Evolutionary conservation across 345 rosid genomes (phyloP).

Genomic region (Cochlearia excelsa): DNA sequence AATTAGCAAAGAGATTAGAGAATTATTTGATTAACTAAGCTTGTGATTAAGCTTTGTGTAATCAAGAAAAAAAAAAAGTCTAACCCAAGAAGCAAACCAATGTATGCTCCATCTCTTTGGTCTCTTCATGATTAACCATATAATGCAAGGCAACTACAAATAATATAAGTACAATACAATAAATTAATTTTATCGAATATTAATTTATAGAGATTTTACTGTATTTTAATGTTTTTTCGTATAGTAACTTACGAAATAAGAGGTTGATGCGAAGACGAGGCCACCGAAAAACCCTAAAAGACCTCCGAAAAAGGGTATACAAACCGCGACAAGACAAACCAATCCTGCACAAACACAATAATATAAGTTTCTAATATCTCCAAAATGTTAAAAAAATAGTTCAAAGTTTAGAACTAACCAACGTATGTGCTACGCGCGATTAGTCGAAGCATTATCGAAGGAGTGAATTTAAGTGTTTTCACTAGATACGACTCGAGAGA

Average conservation of each 20-base stretch:
- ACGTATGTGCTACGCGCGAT: conserved; percentile 44
- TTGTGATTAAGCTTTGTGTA: conserved; percentile 4
- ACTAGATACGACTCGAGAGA: conserved; percentile 44
- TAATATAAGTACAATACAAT: background rate
- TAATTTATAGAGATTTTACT: too few relatives aligned
- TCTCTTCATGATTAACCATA: conserved; percentile 43
- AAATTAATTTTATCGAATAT: background rate
- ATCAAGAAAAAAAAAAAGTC: conserved; percentile 25
- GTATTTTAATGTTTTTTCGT: background rate
- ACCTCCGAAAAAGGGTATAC: conserved; percentile 61
- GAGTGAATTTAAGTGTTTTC: conserved; percentile 32
- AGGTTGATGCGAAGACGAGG: conserved; percentile 52
- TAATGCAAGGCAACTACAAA: conserved; percentile 55
- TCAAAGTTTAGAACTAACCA: conserved; percentile 30
- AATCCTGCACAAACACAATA: conserved; percentile 36
- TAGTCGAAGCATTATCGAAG: conserved; percentile 39
- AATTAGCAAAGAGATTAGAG: background rate
- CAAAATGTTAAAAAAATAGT: background rate
- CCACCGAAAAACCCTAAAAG: conserved; percentile 59
- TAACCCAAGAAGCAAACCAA: conserved; percentile 37
- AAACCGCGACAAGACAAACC: conserved; percentile 47
- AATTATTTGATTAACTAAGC: background rate
- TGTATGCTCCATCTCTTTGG: conserved; percentile 38
- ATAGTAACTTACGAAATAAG: conserved; percentile 47
- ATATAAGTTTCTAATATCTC: conserved; percentile 1